These are phyloP conservation scores for Stropharia rugosoannulata DNA, from an alignment of 768 basidiomycete genomes.

Conservation along the genomic window DNA sequence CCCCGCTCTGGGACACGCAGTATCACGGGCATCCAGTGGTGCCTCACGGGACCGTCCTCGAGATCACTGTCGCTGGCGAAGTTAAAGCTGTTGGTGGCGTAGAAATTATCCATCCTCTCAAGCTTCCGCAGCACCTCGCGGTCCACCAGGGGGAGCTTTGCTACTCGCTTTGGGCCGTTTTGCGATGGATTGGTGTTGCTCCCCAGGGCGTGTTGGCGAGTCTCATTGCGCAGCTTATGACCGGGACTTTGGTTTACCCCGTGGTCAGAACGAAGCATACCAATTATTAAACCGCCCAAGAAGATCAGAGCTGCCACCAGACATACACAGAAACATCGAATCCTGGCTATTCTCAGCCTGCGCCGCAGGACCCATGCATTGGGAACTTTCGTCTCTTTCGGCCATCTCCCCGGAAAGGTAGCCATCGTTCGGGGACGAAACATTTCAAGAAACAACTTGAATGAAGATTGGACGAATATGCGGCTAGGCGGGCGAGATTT, in stretches of 20 bases:
- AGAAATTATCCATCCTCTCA: slow-evolving; percentile 16
- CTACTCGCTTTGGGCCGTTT: background rate
- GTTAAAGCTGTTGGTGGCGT: slow-evolving; percentile 10
- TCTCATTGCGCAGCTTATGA: background rate
- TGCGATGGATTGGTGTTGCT: background rate
- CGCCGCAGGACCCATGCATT: background rate
- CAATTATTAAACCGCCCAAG: background rate
- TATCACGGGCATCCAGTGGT: slow-evolving; percentile 2
- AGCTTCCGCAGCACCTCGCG: slow-evolving; percentile 15
- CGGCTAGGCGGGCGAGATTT: no score
- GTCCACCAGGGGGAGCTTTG: slow-evolving; percentile 19
- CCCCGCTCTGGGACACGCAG: slow-evolving; percentile 6
- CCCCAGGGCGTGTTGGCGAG: background rate
- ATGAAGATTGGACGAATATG: no score
- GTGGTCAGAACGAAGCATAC: background rate
- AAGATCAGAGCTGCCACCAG: background rate
- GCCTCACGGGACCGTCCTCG: background rate
- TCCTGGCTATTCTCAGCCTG: background rate
- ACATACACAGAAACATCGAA: background rate
- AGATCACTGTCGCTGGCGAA: slow-evolving; percentile 8
- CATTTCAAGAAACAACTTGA: background rate
- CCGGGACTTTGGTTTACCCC: background rate
- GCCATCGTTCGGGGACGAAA: background rate
- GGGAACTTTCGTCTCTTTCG: background rate
- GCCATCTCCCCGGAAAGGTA: background rate